Base-by-base conservation (phyloP, 306 rosid species). In the Canavalia ensiformis region DNA sequence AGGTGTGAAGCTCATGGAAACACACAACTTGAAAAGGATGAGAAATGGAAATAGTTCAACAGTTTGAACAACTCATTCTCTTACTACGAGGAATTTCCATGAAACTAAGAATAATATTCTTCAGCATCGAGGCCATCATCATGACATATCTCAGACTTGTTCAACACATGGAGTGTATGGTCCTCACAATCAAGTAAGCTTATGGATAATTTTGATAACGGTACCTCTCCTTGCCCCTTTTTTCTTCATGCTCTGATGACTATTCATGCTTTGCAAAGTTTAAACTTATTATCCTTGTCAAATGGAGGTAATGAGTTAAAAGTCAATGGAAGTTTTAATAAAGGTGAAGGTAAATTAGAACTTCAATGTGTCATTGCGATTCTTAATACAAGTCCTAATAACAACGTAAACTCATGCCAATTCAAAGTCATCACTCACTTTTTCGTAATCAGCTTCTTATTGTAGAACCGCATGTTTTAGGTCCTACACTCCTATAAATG, bases 271-370 rank as follows among this genome's bases (percentile, higher is more conserved):
- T 37, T 69, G 87, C 91, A 92, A 97, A 76, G 44, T 81, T 83
- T 88, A 76, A 89, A 94, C 74, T 88, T 89, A 84, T 87, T 89
- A 83, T 84, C 93, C 69, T 72, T 89, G 75, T 84, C 92, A 3
- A 59, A 88, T 47, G 91, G 90, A 84, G 86, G 82, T 44, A 80
- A 83, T 50, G 86, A 78, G 6, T 68, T 84, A 31, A 87, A 86
- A 71, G 88, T 68, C 29, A 79, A 77, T 49, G 75, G 79, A 49
- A 46, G 63, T 82, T 59, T 72, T 64, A 74, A 81, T 64, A 84
- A 75, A 72, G 45, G 76, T 33, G 85, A 81, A 84, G 85, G 70
- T 47, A 87, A 84, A 76, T 79, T 83, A 71, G 90, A 86, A 57
- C 81, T n/a, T n/a, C n/a, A n/a, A n/a, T n/a, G n/a, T n/a, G n/a